Evolutionary conservation across 805 yeast species (phyloP), one percentile per base, ranked within the genome.

Genomic region (Metschnikowia rubicola): DNA sequence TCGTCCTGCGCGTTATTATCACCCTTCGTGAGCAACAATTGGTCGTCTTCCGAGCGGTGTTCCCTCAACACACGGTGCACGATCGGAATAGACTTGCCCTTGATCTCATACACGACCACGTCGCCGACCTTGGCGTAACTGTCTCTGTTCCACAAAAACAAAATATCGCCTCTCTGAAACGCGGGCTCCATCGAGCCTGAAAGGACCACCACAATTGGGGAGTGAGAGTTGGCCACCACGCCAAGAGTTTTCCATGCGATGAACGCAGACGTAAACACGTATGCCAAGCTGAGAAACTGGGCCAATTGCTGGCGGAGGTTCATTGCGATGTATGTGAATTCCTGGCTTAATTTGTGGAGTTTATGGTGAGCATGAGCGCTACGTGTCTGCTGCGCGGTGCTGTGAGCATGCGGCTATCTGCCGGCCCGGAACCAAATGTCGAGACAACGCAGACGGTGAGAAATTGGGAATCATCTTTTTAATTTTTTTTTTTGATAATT

Each of bases 101-200:
- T 76, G 13, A 90, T 79, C 58, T 94, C 90, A 63, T 94, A 94
- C 6, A 94, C 98, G 11, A 94, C 98, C 21, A 94, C 76, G 59
- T 94, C 99, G 19, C 99, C 99, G 1, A 91, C 94, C 39, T 79
- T 71, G 17, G 83, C 81, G 30, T 66, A 64, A 17, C 68, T 60
- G 46, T 85, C 82, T 55, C 97, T 76, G 67, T 94, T 94, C 96
- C 96, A 91, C 47, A 94, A 72, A 59, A 94, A 84, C 51, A 94
- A 70, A 13, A 94, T 84, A 64, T 94, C 99, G 42, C 99, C 99
- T 68, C 99, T 80, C 68, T 94, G 97, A 77, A 94, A 94, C 2
- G 99, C 99, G 2, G 99, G 99, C 65, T 94, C 99, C 99, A 94
- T 94, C 2, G 98, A 92, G 6, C 99, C 99, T 1, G 98, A 90